Evolutionary conservation across 202 grass and related monocot species (phyloP).

Genomic region (Setaria italica): DNA sequence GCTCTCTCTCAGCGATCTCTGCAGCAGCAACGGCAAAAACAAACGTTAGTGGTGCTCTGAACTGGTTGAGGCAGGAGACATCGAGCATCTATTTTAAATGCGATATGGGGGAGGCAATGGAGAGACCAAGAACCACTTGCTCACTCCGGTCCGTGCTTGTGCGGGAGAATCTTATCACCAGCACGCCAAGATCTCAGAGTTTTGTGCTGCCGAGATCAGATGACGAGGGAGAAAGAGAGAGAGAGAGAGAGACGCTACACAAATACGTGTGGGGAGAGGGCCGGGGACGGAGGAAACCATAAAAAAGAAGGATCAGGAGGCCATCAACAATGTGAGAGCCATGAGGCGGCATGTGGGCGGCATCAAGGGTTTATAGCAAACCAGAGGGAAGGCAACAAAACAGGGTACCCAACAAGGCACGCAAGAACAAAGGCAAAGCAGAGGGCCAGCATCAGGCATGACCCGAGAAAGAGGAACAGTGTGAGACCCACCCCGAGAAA

Average conservation of each 20-base stretch:
- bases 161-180: conserved; percentile 65
- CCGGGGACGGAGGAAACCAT: not conserved
- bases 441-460: conserved; percentile 39
- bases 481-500: conserved; percentile 57
- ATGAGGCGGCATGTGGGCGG: conserved; percentile 52
- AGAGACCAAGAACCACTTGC: conserved; percentile 69
- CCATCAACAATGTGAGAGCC: conserved; percentile 45
- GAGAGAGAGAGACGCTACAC: not conserved
- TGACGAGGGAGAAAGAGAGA: not conserved
- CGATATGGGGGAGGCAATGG: conserved; percentile 46
- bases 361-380: conserved; percentile 53
- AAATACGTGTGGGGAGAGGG: not conserved
- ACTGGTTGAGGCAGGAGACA: conserved; percentile 49
- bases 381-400: conserved; percentile 50
- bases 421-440: conserved; percentile 56
- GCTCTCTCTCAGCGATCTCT: conserved; percentile 37
- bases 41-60: conserved; percentile 35
- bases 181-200: conserved; percentile 56
- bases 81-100: conserved; percentile 55
- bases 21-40: conserved; percentile 55
- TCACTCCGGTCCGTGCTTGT: conserved; percentile 45
- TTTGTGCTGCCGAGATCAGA: conserved; percentile 30
- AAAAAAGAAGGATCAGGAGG: conserved; percentile 42
- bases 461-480: conserved; percentile 58
- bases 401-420: conserved; percentile 47